A percentile compares a stretch with the other conserved stretches of the same genome.
These are phyloP conservation scores for Pinus tabuliformis DNA, from an alignment of 75 land plant species.

Conservation along the genomic window DNA sequence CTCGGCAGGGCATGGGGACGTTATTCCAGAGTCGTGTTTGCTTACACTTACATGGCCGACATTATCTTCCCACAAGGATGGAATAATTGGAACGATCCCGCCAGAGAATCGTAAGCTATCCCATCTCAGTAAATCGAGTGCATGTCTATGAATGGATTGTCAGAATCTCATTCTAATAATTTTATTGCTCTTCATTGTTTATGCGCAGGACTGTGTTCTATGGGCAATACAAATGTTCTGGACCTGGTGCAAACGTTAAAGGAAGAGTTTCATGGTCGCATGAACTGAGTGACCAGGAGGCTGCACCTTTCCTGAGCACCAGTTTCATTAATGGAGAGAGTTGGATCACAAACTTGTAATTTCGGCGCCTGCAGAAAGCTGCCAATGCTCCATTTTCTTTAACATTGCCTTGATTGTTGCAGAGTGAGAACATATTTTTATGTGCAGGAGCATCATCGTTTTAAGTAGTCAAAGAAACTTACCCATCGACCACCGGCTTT, in stretches of 20 bases:
- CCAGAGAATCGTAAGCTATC: conserved; percentile 18
- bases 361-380: too few species aligned
- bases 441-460: too few species aligned
- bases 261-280: conserved; percentile 24
- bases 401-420: too few species aligned
- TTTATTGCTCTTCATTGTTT: background rate
- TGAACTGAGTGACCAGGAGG: conserved; percentile 29
- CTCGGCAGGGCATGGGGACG: conserved; percentile 83
- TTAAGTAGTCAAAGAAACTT: too few species aligned
- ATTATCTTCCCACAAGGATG: conserved; percentile 67
- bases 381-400: too few species aligned
- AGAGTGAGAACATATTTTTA: too few species aligned
- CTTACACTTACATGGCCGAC: conserved; percentile 42
- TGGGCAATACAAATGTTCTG: conserved; percentile 33
- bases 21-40: conserved; percentile 64
- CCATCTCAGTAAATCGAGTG: background rate
- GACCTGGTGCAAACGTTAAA: conserved; percentile 20
- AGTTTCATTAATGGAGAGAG: conserved; percentile 25
- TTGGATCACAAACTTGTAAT: conserved; percentile 7
- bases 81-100: conserved; percentile 45
- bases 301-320: conserved; percentile 14
- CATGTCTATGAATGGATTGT: background rate
- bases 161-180: background rate
- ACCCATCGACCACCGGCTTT: too few species aligned
- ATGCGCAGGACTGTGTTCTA: conserved; percentile 25